Percentiles rank a stretch among this genome's conserved stretches.
These are phyloP conservation scores for Lichtheimia ornata DNA, from an alignment of 371 early-diverging fungal genomes.

Conservation along the genomic window DNA sequence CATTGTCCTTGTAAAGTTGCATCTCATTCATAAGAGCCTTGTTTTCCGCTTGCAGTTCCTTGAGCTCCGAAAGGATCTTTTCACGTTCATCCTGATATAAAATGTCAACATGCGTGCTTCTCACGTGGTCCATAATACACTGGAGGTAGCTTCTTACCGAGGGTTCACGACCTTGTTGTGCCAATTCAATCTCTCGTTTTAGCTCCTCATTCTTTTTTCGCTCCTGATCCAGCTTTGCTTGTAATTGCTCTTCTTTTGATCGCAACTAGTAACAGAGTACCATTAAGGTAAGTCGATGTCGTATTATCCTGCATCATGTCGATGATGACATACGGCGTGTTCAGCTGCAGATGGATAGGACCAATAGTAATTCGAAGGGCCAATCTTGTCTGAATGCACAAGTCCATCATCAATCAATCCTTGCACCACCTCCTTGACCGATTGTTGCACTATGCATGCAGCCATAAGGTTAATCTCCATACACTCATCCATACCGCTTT, in stretches of 20 bases:
- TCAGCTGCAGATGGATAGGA: conserved; percentile 81
- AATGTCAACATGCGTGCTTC: not conserved
- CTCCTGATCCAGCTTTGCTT: conserved; percentile 33
- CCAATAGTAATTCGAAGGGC: conserved; percentile 93
- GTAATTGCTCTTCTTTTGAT: conserved; percentile 46
- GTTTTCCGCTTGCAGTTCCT: conserved; percentile 38
- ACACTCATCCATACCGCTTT: not conserved
- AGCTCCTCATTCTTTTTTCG: conserved; percentile 42
- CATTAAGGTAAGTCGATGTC: not conserved
- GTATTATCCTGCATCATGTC: conserved; percentile 17
- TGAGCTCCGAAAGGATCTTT: conserved; percentile 46
- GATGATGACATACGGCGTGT: conserved; percentile 45
- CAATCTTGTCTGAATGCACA: conserved; percentile 91
- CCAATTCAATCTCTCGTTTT: conserved; percentile 35
- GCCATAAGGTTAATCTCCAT: conserved; percentile 1
- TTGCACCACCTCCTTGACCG: conserved; percentile 91
- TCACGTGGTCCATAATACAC: not conserved
- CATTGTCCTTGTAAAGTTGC: conserved; percentile 71
- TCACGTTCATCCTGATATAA: conserved; percentile 50
- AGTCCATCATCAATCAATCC: conserved; percentile 88
- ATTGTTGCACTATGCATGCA: conserved; percentile 61
- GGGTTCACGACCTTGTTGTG: conserved; percentile 52
- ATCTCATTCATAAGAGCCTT: conserved; percentile 51
- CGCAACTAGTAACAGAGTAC: conserved; percentile 30
- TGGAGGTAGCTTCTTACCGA: conserved; percentile 41